Percentiles rank a stretch among this genome's conserved stretches.
phyloP scores from a whole-genome alignment of 768 basidiomycete genomes.

The Tylopilus sp. region DNA sequence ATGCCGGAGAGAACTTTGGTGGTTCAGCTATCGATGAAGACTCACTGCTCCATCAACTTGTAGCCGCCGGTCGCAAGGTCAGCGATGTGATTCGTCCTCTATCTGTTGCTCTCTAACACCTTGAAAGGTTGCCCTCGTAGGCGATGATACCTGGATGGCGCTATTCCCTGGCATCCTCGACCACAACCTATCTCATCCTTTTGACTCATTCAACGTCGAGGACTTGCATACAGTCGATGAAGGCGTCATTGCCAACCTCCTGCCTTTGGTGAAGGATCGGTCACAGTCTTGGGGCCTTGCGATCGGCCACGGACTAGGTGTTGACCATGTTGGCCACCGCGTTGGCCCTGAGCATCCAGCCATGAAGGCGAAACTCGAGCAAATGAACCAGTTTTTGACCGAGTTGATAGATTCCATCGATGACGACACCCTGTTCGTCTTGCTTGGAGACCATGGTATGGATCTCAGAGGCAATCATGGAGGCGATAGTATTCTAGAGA shows the following conservation, averaged over 20 bases:
- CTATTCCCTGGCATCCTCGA: constrained; percentile 79
- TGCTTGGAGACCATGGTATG: constrained; percentile 98
- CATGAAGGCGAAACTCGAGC: constrained; percentile 81
- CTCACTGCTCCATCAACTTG: constrained; percentile 76
- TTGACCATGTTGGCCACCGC: constrained; percentile 95
- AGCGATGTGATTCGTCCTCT: not conserved
- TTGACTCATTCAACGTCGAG: constrained; percentile 98
- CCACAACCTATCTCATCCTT: constrained; percentile 73
- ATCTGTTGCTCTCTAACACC: constrained; percentile 1
- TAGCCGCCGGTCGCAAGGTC: constrained; percentile 57
- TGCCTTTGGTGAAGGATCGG: constrained; percentile 64
- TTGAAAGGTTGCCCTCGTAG: constrained; percentile 79
- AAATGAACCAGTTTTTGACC: constrained; percentile 81
- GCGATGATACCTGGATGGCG: constrained; percentile 95
- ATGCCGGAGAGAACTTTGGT: constrained; percentile 91
- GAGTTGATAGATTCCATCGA: constrained; percentile 73
- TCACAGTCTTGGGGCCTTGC: constrained; percentile 75
- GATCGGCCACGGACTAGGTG: constrained; percentile 91
- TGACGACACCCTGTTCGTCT: constrained; percentile 84
- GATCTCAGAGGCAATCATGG: constrained; percentile 93
- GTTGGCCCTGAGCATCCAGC: constrained; percentile 85
- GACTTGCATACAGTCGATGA: constrained; percentile 94
- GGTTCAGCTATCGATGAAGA: constrained; percentile 86
- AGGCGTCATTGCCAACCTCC: constrained; percentile 80
- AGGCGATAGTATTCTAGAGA: constrained; percentile 83